Conservation (phyloP, 768 basidiomycete genomes). For the Podaxis sp. region DNA sequence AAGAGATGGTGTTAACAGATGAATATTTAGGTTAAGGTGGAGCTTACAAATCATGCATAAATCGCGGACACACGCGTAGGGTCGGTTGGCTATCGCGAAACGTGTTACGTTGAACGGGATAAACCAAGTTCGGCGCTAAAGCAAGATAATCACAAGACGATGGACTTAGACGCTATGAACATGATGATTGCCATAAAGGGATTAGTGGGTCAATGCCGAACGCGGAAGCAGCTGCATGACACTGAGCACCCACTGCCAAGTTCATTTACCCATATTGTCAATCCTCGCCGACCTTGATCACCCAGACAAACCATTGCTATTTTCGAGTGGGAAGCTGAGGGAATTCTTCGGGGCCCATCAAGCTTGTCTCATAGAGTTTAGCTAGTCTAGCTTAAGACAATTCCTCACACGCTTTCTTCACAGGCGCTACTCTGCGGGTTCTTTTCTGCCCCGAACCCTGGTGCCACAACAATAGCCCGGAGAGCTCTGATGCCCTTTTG, state of each 20-base stretch:
- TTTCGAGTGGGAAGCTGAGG: not conserved
- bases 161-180: not conserved
- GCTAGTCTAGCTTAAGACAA: not conserved
- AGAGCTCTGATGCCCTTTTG: not conserved
- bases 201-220: not conserved
- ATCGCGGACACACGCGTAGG: not conserved
- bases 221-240: not conserved
- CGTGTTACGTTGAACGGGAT: not conserved
- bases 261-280: not conserved
- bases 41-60: not conserved
- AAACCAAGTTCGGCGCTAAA: not conserved
- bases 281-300: not conserved
- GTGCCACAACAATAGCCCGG: not conserved
- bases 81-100: not conserved
- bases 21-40: not conserved
- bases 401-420: not conserved
- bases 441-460: not conserved
- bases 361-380: not conserved
- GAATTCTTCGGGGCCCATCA: not conserved
- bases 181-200: not conserved
- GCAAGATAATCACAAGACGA: not conserved
- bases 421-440: not conserved
- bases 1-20: constrained; percentile 6
- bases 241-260: not conserved
- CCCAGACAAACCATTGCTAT: not conserved